Evolutionary conservation across 148 eudicot genomes (phyloP), one percentile per base, ranked within the genome.

Genomic region (Selenicereus undatus): DNA sequence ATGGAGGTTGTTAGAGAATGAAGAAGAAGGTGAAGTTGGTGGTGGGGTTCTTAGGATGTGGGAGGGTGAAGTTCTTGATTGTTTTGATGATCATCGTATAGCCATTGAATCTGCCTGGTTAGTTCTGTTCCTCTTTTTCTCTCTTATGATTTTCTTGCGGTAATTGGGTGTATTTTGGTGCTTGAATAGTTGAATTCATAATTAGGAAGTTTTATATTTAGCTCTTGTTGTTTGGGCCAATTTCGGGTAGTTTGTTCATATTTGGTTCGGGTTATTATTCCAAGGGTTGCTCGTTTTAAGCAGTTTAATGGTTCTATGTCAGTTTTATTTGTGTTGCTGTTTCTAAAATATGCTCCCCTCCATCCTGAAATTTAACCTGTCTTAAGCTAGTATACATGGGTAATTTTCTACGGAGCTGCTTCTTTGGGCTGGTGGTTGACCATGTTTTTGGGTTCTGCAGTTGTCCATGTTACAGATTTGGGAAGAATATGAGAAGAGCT

Each of bases 51-150:
- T 91, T 18, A 89, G 99, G 89, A 88, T 96, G 99, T 96, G 99
- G 99, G 99, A 96, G 86, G 98, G 99, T 84, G 98, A 90, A 50
- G 83, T 96, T 78, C 86, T 96, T 82, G 97, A 96, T 85, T 96
- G 95, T 83, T 91, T 92, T 77, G 95, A 94, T 73, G 93, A 96
- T 83, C 93, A 77, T 20, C 87, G 90, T 29, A 81, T 96, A 73
- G 91, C 94, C 73, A 78, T 92, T 80, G 85, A 96, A 89, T 89
- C 99, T 68, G 51, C 84, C 22, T 96, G 94, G 99, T 96, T 79
- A 85, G 76, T 51, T 75, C 65, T 81, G 32, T 66, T 11, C 39
- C 26, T 79, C 42, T 29, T 68, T 13, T 17, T 78, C 52, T 45
- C 26, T 22, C 11, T 74, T 16, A 60, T 21, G 7, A 64, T n/a